A percentile compares a stretch with the other conserved stretches of the same genome.
These are phyloP conservation scores for Oryza glumipatula DNA, from an alignment of 176 grass and related monocot genomes.

Conservation along the genomic window DNA sequence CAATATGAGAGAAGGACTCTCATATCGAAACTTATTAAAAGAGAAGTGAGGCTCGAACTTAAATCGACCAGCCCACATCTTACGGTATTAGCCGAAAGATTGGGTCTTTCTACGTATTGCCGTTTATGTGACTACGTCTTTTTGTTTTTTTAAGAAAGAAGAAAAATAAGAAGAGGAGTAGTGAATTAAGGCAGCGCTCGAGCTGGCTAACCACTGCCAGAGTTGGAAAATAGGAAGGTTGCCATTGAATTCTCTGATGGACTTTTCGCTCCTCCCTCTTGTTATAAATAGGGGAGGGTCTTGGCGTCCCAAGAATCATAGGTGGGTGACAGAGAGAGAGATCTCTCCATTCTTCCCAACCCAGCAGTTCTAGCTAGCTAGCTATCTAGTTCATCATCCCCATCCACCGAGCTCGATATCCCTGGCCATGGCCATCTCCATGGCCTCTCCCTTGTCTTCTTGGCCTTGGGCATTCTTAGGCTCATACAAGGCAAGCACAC, in stretches of 20 bases:
- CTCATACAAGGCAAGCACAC: slow-evolving; percentile 67
- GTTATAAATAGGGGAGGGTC: slow-evolving; percentile 48
- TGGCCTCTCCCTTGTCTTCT: slow-evolving; percentile 60
- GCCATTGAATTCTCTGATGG: slow-evolving; percentile 11
- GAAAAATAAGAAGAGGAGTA: background rate
- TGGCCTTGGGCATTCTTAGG: slow-evolving; percentile 88
- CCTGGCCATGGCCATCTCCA: background rate
- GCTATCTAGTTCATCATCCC: background rate
- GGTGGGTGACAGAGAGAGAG: background rate
- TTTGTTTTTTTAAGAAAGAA: background rate
- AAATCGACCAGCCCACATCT: too few relatives aligned
- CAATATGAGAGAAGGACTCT: too few relatives aligned
- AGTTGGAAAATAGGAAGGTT: background rate
- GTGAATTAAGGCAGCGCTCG: background rate
- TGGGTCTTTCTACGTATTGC: too few relatives aligned
- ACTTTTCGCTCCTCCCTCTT: background rate
- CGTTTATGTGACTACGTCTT: background rate
- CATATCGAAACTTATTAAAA: too few relatives aligned
- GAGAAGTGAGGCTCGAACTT: too few relatives aligned
- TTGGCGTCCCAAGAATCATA: background rate
- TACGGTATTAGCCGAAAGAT: too few relatives aligned
- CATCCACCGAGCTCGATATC: background rate
- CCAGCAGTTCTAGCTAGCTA: background rate
- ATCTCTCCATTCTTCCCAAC: background rate
- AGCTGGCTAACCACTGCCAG: slow-evolving; percentile 19